Conservation (phyloP, 1,284 basidiomycete species). For the Boletus sp. region DNA sequence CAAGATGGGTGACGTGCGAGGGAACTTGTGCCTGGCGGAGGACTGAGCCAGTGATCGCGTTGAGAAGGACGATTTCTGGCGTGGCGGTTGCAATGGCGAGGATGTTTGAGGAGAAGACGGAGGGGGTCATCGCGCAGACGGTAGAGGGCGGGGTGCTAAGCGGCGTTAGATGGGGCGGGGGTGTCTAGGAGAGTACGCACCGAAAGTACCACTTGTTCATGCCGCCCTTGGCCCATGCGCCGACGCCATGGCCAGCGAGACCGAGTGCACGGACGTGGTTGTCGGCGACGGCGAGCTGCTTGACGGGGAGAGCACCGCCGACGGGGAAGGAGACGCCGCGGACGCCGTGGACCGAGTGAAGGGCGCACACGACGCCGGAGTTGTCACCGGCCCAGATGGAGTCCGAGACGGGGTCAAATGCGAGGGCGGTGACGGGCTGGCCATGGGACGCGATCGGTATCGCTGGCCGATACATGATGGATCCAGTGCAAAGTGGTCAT, state of each 20-base stretch:
- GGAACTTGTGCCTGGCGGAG: constrained; percentile 56
- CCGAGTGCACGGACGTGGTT: constrained; percentile 67
- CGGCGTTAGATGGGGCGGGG: background rate
- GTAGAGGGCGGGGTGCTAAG: constrained; percentile 27
- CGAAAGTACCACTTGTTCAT: constrained; percentile 74
- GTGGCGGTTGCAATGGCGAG: constrained; percentile 62
- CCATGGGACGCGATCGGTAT: constrained; percentile 36
- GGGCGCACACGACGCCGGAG: constrained; percentile 69
- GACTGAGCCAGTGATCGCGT: constrained; percentile 67
- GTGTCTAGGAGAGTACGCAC: constrained; percentile 38
- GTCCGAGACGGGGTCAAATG: constrained; percentile 89
- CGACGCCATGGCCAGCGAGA: constrained; percentile 55
- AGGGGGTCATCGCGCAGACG: constrained; percentile 59
- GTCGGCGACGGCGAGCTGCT: constrained; percentile 71
- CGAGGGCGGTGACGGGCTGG: constrained; percentile 66
- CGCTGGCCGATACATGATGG: constrained; percentile 36
- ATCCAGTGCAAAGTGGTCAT: background rate
- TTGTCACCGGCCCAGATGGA: constrained; percentile 84
- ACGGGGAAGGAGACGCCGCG: constrained; percentile 79
- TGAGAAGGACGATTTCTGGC: constrained; percentile 69
- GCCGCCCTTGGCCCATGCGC: constrained; percentile 78
- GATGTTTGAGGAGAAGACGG: constrained; percentile 47
- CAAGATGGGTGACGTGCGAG: constrained; percentile 61
- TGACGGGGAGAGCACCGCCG: constrained; percentile 59
- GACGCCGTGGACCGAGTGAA: constrained; percentile 63